phyloP scores from a whole-genome alignment of 78 protist genomes.

The Acrasis kona region DNA sequence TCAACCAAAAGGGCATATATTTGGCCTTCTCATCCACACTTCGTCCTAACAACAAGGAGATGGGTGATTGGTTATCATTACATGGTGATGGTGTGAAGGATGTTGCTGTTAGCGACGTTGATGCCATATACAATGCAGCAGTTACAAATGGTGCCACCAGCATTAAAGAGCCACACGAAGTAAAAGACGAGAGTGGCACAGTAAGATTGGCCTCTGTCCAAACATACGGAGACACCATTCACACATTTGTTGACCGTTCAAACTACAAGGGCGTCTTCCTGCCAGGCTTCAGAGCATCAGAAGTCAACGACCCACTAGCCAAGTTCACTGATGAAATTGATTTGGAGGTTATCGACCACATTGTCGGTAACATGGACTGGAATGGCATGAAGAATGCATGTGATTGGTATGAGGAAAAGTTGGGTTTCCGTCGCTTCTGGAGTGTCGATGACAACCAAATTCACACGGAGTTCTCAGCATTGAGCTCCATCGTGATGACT shows the following conservation, averaged over 20 bases:
- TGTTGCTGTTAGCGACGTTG: constrained; percentile 64
- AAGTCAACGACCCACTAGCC: background rate
- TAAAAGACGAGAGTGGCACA: constrained; percentile 64
- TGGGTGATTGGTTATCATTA: constrained; percentile 28
- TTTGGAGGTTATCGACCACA: background rate
- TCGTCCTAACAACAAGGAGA: constrained; percentile 12
- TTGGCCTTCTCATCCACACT: constrained; percentile 44
- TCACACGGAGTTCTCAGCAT: constrained; percentile 73
- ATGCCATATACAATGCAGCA: constrained; percentile 45
- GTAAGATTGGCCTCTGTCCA: constrained; percentile 64
- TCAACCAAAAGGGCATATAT: constrained; percentile 9
- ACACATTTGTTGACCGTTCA: constrained; percentile 66
- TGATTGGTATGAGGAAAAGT: constrained; percentile 23
- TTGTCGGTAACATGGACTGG: constrained; percentile 10
- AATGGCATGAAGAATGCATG: background rate
- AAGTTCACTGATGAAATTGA: background rate
- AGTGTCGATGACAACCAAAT: constrained; percentile 78
- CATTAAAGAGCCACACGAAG: constrained; percentile 52
- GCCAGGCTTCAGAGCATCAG: constrained; percentile 41
- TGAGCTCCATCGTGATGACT: constrained; percentile 66
- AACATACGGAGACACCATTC: constrained; percentile 75
- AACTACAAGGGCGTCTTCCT: constrained; percentile 58
- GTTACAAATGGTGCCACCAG: constrained; percentile 59
- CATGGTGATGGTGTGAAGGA: constrained; percentile 85
- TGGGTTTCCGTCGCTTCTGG: constrained; percentile 83